These are phyloP conservation scores for Apophysomyces ossiformis DNA, from an alignment of 371 early-diverging fungal genomes.

Conservation along the genomic window DNA sequence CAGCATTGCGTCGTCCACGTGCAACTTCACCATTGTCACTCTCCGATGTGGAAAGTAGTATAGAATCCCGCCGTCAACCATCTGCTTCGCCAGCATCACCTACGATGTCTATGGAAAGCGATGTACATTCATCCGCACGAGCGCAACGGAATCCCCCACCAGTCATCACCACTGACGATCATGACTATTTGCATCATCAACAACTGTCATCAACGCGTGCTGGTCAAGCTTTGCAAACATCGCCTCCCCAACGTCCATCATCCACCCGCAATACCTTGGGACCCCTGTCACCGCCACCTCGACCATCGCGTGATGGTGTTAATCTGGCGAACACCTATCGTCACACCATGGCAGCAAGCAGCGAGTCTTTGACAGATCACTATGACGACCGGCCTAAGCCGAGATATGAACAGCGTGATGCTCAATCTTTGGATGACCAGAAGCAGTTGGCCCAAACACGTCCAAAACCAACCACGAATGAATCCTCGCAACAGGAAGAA, in stretches of 20 bases:
- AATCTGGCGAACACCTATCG: slow-evolving; percentile 33
- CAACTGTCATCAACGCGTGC: neutral
- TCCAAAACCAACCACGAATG: slow-evolving; percentile 6
- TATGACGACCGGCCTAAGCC: slow-evolving; percentile 22
- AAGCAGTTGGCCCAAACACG: neutral
- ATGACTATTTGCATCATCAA: neutral
- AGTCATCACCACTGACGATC: neutral
- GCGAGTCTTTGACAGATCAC: neutral
- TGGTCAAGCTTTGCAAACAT: neutral
- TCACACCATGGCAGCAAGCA: slow-evolving; percentile 25
- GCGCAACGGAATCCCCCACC: neutral
- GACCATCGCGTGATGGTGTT: slow-evolving; percentile 58
- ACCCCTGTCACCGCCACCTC: slow-evolving; percentile 42
- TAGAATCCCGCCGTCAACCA: slow-evolving; percentile 28
- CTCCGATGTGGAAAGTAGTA: slow-evolving; percentile 31
- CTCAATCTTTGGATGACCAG: slow-evolving; percentile 2
- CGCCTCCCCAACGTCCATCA: slow-evolving; percentile 7
- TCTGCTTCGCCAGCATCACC: slow-evolving; percentile 13
- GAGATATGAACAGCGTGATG: neutral
- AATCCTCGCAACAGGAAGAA: slow-evolving; percentile 29
- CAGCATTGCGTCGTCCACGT: slow-evolving; percentile 50
- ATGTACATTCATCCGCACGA: neutral
- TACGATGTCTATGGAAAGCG: slow-evolving; percentile 9
- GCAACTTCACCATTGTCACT: slow-evolving; percentile 46
- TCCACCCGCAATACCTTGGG: slow-evolving; percentile 22